These are phyloP conservation scores for Pseudocohnilembus persalinus DNA, from an alignment of 169 alveolate genomes.

Conservation along the genomic window DNA sequence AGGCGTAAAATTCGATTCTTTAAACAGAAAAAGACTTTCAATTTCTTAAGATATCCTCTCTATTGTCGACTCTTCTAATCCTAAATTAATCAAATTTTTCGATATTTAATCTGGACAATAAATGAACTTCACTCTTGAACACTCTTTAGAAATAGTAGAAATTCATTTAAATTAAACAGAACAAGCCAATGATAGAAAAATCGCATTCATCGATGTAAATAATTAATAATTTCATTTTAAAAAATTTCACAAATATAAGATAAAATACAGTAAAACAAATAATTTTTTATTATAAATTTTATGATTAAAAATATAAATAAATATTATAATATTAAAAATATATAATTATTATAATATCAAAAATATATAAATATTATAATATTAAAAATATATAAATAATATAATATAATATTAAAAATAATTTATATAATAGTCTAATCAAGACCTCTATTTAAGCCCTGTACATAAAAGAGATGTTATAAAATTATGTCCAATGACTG, in stretches of 20 bases:
- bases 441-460: constrained; percentile 79
- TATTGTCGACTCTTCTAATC: constrained; percentile 68
- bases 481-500: constrained; percentile 80
- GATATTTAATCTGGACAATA: constrained; percentile 80
- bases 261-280: no score
- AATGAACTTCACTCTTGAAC: constrained; percentile 65
- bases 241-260: no score
- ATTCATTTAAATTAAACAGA: constrained; percentile 76
- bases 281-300: no score
- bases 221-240: no score
- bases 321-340: no score
- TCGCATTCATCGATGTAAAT: constrained; percentile 70
- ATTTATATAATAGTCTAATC: constrained; percentile 31
- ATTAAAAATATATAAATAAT: no score
- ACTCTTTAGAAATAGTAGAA: constrained; percentile 72
- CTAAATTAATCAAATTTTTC: constrained; percentile 68
- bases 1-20: constrained; percentile 67
- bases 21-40: constrained; percentile 56
- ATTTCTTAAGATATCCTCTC: constrained; percentile 76
- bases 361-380: no score
- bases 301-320: no score
- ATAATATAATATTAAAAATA: no score
- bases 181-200: constrained; percentile 76
- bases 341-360: no score
- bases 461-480: constrained; percentile 77